Percentiles rank a stretch among this genome's conserved stretches.
Conservation (phyloP, 306 rosid species). For the Fragaria nilgerrensis region DNA sequence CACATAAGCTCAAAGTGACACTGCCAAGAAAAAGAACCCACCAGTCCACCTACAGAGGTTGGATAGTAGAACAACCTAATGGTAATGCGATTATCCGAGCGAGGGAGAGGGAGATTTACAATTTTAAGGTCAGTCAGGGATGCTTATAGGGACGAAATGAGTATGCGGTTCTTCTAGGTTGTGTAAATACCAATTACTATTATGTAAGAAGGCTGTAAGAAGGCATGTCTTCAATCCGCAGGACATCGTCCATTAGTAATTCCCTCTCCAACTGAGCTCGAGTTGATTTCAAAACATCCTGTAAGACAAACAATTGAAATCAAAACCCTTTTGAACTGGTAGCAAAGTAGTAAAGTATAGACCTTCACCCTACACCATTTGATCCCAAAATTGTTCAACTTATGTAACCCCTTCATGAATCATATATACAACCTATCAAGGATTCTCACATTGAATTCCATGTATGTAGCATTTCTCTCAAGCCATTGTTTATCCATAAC, state of each 20-base stretch:
- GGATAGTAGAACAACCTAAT: not conserved
- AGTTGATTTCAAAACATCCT: conserved; percentile 75
- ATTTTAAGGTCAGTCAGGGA: conserved; percentile 7
- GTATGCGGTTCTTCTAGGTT: conserved; percentile 11
- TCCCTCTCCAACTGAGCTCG: conserved; percentile 79
- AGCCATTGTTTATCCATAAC: conserved; percentile 88
- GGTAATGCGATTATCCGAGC: not conserved
- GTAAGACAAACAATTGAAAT: conserved; percentile 12
- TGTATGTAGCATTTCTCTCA: conserved; percentile 78
- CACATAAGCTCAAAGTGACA: conserved; percentile 6
- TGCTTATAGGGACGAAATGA: not conserved
- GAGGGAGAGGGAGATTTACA: conserved; percentile 9
- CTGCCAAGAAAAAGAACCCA: not conserved
- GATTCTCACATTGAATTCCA: conserved; percentile 86
- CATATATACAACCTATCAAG: not conserved
- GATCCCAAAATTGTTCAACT: not conserved
- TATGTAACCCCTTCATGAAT: not conserved
- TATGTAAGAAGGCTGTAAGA: conserved; percentile 71
- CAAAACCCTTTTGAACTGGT: not conserved
- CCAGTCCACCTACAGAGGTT: not conserved
- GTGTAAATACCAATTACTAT: conserved; percentile 2
- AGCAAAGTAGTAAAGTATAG: not conserved
- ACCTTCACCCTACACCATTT: not conserved
- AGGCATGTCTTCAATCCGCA: conserved; percentile 89
- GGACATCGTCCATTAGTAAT: conserved; percentile 69